Conservation (phyloP, 495 filamentous ascomycete genomes). For the Penicillium herquei region DNA sequence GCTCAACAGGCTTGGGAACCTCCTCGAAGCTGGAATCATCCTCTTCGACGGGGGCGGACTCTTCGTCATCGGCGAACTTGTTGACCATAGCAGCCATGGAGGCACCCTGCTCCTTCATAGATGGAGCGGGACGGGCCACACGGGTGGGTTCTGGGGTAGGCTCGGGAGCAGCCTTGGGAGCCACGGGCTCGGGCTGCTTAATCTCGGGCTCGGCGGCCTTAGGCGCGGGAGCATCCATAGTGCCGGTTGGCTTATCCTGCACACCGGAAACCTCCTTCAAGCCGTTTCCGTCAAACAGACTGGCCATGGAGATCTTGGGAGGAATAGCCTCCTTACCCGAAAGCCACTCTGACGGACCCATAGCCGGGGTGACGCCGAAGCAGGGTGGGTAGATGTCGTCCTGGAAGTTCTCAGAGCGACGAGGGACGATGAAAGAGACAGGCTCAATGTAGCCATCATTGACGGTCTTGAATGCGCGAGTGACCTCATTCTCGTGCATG, state of each 20-base stretch:
- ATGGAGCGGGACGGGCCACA: constrained; percentile 56
- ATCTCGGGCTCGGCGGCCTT: constrained; percentile 47
- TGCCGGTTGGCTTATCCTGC: constrained; percentile 61
- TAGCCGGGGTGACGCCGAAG: constrained; percentile 70
- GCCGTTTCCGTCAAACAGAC: constrained; percentile 79
- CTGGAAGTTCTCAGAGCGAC: constrained; percentile 95
- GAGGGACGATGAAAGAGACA: constrained; percentile 94
- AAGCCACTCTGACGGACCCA: constrained; percentile 81
- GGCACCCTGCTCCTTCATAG: constrained; percentile 76
- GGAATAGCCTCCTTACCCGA: constrained; percentile 78
- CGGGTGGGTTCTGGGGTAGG: constrained; percentile 30
- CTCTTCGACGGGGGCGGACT: constrained; percentile 54
- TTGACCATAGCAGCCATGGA: constrained; percentile 80
- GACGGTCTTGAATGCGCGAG: constrained; percentile 94
- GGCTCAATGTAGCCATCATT: constrained; percentile 93
- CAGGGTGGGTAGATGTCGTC: constrained; percentile 93
- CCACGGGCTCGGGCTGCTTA: constrained; percentile 45
- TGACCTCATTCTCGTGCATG: constrained; percentile 93
- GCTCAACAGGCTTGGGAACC: constrained; percentile 63
- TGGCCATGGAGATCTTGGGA: constrained; percentile 89
- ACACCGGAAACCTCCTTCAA: constrained; percentile 67
- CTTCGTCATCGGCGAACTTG: constrained; percentile 78
- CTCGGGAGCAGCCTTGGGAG: constrained; percentile 25
- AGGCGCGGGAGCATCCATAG: constrained; percentile 39
- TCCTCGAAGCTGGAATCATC: constrained; percentile 83